Conservation (phyloP, 2,329 filamentous ascomycete species). For the Neofusicoccum umdonicola region DNA sequence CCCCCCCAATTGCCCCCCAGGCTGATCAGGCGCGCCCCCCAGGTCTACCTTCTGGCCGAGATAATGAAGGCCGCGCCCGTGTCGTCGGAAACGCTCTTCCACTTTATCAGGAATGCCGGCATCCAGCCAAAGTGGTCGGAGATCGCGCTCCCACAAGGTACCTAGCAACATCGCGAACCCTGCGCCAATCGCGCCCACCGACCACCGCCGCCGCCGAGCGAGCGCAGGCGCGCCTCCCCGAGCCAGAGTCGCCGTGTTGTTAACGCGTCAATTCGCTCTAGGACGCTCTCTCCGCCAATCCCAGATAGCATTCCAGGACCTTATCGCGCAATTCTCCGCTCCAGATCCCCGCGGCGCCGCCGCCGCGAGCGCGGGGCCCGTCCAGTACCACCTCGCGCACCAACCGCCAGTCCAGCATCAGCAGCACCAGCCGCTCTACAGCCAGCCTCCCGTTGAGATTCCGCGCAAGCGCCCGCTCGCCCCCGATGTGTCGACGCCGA, state of each 20-base stretch:
- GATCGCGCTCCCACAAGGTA: constrained; percentile 51
- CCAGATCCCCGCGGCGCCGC: constrained; percentile 17
- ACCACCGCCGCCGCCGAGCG: neutral
- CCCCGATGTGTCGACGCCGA: constrained; percentile 29
- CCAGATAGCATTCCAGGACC: constrained; percentile 34
- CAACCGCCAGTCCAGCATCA: constrained; percentile 20
- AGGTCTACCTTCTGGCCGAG: constrained; percentile 50
- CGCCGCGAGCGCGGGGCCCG: constrained; percentile 14
- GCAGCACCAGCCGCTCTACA: constrained; percentile 26
- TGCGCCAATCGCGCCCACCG: constrained; percentile 11
- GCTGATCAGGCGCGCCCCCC: constrained; percentile 7
- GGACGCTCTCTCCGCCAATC: constrained; percentile 38
- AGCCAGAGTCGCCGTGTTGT: neutral
- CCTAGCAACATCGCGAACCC: constrained; percentile 22
- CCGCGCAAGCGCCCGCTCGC: constrained; percentile 36
- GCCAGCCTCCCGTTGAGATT: constrained; percentile 32
- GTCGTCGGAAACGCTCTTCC: constrained; percentile 42
- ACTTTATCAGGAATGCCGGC: constrained; percentile 43
- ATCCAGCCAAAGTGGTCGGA: constrained; percentile 50
- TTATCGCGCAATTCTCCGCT: constrained; percentile 26
- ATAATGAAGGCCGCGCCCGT: constrained; percentile 50
- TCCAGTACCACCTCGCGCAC: constrained; percentile 23
- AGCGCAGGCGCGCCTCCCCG: neutral
- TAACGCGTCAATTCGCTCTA: constrained; percentile 20
- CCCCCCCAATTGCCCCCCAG: constrained; percentile 15